A percentile compares a stretch with the other conserved stretches of the same genome.
phyloP scores from a whole-genome alignment of 176 grass and related monocot species.

The Rhynchospora tenuis region DNA sequence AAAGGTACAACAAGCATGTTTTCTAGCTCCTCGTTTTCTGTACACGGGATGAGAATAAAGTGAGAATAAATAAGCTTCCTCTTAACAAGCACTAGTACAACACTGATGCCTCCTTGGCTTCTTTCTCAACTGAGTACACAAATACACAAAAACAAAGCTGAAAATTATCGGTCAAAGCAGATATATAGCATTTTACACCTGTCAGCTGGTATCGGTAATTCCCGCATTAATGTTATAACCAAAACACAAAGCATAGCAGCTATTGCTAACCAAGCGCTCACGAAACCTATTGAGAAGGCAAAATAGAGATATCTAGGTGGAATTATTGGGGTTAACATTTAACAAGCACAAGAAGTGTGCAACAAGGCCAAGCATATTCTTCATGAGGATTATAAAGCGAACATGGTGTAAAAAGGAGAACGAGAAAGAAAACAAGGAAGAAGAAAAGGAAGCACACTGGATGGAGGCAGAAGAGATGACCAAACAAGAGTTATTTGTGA shows the following conservation, averaged over 20 bases:
- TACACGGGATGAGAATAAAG: background rate
- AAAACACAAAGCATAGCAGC: slow-evolving; percentile 6
- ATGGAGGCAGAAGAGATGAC: slow-evolving; percentile 24
- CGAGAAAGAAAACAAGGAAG: background rate
- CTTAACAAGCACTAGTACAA: slow-evolving; percentile 11
- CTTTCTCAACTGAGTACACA: background rate
- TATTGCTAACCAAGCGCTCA: background rate
- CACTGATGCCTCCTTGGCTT: background rate
- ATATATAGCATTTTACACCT: background rate
- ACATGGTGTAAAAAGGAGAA: background rate
- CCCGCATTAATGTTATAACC: background rate
- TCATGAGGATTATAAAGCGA: slow-evolving; percentile 35
- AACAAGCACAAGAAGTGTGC: slow-evolving; percentile 39
- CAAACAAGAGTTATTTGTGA: slow-evolving; percentile 60
- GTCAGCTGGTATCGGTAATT: background rate
- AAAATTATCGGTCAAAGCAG: background rate
- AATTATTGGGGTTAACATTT: background rate
- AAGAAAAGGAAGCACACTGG: slow-evolving; percentile 14
- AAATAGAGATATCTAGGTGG: background rate
- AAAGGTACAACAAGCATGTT: background rate
- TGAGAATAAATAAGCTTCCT: background rate
- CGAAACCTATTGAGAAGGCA: background rate
- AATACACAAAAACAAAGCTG: background rate
- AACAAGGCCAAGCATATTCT: slow-evolving; percentile 66
- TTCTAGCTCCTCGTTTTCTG: background rate